A percentile compares a stretch with the other conserved stretches of the same genome.
phyloP scores from a whole-genome alignment of 2,329 filamentous ascomycete genomes.

The Eurotiales sp. region DNA sequence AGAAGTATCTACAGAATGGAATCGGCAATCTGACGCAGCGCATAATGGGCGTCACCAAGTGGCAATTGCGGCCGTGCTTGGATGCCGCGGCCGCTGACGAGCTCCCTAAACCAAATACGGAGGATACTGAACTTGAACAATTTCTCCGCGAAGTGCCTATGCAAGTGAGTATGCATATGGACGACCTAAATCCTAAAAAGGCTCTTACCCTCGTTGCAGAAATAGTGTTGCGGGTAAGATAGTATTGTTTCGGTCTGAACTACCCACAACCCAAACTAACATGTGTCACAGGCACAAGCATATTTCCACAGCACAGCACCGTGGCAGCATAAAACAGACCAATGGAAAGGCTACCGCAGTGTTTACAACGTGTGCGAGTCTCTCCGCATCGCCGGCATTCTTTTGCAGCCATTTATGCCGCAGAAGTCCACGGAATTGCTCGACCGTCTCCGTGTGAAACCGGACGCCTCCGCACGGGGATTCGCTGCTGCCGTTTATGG shows the following conservation, averaged over 20 bases:
- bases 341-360: slow-evolving; percentile 50
- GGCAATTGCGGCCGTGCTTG: slow-evolving; percentile 63
- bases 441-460: slow-evolving; percentile 70
- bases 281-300: slow-evolving; percentile 55
- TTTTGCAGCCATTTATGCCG: slow-evolving; percentile 90
- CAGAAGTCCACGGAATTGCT: slow-evolving; percentile 68
- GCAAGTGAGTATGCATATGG: slow-evolving; percentile 56
- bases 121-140: slow-evolving; percentile 35
- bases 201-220: slow-evolving; percentile 65
- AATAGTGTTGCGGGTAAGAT: slow-evolving; percentile 55
- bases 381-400: slow-evolving; percentile 73
- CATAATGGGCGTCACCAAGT: slow-evolving; percentile 64
- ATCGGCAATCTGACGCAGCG: slow-evolving; percentile 78
- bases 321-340: slow-evolving; percentile 53
- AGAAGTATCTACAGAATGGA: slow-evolving; percentile 70
- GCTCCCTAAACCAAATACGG: slow-evolving; percentile 26
- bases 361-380: slow-evolving; percentile 73
- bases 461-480: slow-evolving; percentile 52
- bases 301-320: slow-evolving; percentile 64
- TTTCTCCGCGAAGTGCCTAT: slow-evolving; percentile 40
- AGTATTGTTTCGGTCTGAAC: not conserved
- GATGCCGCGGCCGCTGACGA: slow-evolving; percentile 30
- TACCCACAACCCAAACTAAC: not conserved
- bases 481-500: slow-evolving; percentile 61
- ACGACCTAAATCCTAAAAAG: slow-evolving; percentile 57